A percentile compares a stretch with the other conserved stretches of the same genome.
These are phyloP conservation scores for Penicillium sp. DNA, from an alignment of 2,329 filamentous ascomycete genomes.

Conservation along the genomic window DNA sequence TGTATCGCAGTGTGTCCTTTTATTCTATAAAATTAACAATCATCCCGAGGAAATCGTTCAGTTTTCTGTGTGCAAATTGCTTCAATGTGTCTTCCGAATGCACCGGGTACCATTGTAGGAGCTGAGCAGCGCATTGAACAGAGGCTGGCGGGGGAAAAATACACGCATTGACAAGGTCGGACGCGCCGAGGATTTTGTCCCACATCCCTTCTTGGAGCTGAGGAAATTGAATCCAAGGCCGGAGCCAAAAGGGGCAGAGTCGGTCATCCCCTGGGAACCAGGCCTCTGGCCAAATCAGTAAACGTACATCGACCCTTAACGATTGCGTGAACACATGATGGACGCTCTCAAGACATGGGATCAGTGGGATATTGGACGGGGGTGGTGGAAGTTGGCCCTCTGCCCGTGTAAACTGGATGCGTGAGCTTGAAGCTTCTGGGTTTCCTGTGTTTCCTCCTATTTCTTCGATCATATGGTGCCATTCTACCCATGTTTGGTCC, in stretches of 20 bases:
- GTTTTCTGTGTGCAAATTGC: neutral
- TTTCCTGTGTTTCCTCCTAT: neutral
- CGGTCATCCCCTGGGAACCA: neutral
- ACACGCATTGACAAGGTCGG: neutral
- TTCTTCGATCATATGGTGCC: neutral
- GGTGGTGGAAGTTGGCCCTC: neutral
- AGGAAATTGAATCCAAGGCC: slow-evolving; percentile 1
- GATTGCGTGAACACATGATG: neutral
- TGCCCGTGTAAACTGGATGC: neutral
- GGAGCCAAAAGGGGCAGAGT: neutral
- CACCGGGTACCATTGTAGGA: neutral
- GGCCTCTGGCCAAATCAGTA: neutral
- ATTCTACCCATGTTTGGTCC: neutral
- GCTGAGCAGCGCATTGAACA: neutral
- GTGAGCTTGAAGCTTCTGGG: neutral
- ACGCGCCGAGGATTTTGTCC: neutral
- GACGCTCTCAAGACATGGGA: neutral
- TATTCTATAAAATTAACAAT: neutral
- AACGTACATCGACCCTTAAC: neutral
- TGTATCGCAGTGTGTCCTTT: neutral
- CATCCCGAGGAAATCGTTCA: neutral
- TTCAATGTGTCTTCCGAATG: neutral
- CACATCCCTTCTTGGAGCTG: neutral
- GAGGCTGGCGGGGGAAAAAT: neutral
- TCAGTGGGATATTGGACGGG: neutral